Evolutionary conservation across 2,329 filamentous ascomycete genomes (phyloP).

Genomic region (Fusarium sp.): DNA sequence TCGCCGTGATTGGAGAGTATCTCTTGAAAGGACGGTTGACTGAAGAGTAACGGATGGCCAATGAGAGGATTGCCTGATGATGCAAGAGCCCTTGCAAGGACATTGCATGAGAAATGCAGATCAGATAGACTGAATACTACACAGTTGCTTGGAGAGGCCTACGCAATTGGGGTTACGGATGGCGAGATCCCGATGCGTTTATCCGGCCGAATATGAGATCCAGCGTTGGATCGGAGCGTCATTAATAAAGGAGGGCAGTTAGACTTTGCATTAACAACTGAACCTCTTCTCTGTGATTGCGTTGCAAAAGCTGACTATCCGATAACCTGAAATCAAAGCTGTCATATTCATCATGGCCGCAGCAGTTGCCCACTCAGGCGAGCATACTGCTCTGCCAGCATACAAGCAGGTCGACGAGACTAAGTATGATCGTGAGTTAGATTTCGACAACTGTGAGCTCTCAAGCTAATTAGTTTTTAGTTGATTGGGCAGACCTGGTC

Average conservation of each 20-base stretch:
- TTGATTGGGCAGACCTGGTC: constrained; percentile 5
- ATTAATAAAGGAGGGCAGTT: not conserved
- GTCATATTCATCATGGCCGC: not conserved
- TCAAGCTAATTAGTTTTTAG: not conserved
- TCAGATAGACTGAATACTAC: not conserved
- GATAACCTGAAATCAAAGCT: not conserved
- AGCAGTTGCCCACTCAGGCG: not conserved
- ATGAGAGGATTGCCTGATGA: not conserved
- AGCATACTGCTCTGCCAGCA: not conserved
- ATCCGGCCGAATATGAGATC: not conserved
- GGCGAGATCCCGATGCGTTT: not conserved
- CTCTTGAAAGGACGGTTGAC: not conserved
- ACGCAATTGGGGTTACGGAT: not conserved
- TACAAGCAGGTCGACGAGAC: not conserved
- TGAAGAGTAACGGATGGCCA: not conserved
- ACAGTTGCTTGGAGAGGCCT: not conserved
- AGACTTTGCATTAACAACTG: not conserved
- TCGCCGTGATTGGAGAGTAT: not conserved
- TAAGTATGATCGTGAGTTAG: not conserved
- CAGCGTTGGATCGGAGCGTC: not conserved
- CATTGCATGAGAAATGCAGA: not conserved
- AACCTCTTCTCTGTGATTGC: not conserved
- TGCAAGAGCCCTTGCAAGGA: not conserved
- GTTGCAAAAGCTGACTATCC: not conserved
- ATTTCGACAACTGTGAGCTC: too few relatives aligned